These are phyloP conservation scores for Mortierella sp. DNA, from an alignment of 371 early-diverging fungal genomes.

Conservation along the genomic window DNA sequence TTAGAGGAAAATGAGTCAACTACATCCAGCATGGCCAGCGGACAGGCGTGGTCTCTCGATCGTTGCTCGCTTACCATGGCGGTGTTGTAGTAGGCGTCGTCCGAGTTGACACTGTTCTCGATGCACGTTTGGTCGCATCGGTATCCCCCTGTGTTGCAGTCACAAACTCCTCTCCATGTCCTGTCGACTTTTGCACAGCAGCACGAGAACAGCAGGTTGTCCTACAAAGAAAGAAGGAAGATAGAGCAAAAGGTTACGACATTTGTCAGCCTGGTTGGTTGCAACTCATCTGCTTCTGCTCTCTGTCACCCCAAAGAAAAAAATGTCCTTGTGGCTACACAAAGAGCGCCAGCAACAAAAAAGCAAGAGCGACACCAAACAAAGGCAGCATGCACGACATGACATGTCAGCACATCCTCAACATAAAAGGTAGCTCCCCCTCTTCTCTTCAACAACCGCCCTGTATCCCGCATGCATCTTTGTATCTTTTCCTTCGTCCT, in stretches of 20 bases:
- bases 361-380: background rate
- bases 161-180: slow-evolving; percentile 89
- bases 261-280: background rate
- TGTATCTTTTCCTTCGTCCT: background rate
- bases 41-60: no score
- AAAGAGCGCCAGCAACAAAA: background rate
- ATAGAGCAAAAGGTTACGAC: slow-evolving; percentile 2
- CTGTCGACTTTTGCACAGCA: slow-evolving; percentile 95
- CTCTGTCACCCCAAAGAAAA: background rate
- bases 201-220: slow-evolving; percentile 96
- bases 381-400: slow-evolving; percentile 1
- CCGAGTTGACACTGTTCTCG: slow-evolving; percentile 65
- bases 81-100: slow-evolving; percentile 86
- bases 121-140: slow-evolving; percentile 79
- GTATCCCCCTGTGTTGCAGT: slow-evolving; percentile 76
- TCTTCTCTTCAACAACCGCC: background rate
- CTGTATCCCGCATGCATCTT: background rate
- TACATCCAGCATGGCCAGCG: no score
- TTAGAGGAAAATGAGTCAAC: background rate
- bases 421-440: background rate
- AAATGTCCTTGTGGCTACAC: background rate
- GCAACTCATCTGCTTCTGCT: background rate
- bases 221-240: slow-evolving; percentile 59
- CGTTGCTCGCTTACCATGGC: slow-evolving; percentile 71
- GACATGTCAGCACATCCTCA: background rate